Evolutionary conservation across 495 filamentous ascomycete genomes (phyloP), one percentile per base, ranked within the genome.

Genomic region (Xylaria acuta): DNA sequence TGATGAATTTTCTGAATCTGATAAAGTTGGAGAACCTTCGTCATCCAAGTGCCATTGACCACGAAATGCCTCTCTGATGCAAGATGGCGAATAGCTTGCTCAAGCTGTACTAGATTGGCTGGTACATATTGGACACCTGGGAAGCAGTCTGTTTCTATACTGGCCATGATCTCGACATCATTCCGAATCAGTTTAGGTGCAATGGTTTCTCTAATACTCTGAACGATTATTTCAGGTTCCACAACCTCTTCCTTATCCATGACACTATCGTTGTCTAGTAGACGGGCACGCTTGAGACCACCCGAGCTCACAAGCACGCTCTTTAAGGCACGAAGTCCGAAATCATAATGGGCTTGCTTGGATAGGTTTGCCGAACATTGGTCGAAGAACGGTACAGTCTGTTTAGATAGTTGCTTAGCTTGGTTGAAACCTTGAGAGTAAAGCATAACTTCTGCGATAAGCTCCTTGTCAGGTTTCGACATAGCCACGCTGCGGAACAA

Each of bases 391-490:
- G 96, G 97, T 56, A 99, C 96, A 1, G 94, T 97, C 63, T 97
- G 93, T 80, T 93, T 95, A 6, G 96, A 97, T 20, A 99, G 85
- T 70, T 91, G 85, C 82, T 98, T 98, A 38, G 96, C 96, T 79
- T 97, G 92, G 76, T 92, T 94, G 87, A 99, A 99, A 73, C 96
- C 96, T 84, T 99, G 96, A 6, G 96, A 99, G 84, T 97, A 99
- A 27, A 99, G 90, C 96, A 98, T 99, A 69, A 99, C 96, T 84
- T 99, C 96, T 22, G 96, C 92, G 82, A 99, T 99, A 73, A 98
- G 92, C 80, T 99, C 96, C 81, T 99, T 99, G 84, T 99, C 96
- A 0, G 96, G 96, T 81, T 98, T 98, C 11, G 97, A 98, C 96
- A 99, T 99, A 51, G 96, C 96, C 59, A 99, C 96, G 77, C 97